Conservation (phyloP, 2,329 filamentous ascomycete genomes). For the Phoma sp. region DNA sequence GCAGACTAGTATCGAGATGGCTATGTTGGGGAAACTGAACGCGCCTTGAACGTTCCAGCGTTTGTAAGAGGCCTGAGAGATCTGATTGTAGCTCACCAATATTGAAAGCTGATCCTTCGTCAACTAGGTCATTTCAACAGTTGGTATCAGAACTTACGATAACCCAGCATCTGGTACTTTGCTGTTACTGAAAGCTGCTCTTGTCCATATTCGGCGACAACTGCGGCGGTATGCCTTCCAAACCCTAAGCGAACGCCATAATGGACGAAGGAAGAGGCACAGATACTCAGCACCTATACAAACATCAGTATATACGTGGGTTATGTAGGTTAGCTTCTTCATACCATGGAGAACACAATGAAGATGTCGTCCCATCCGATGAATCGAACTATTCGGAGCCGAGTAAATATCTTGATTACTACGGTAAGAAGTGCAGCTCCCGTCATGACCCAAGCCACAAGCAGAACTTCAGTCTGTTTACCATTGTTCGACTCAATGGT, state of each 20-base stretch:
- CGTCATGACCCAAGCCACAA: slow-evolving; percentile 15
- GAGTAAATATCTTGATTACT: slow-evolving; percentile 14
- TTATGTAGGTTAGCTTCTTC: not conserved
- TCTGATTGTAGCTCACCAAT: not conserved
- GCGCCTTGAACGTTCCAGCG: not conserved
- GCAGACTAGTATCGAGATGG: slow-evolving; percentile 10
- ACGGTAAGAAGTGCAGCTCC: slow-evolving; percentile 2
- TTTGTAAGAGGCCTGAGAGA: no score
- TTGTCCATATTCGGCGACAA: slow-evolving; percentile 1
- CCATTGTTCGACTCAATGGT: not conserved
- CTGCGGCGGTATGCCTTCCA: slow-evolving; percentile 6
- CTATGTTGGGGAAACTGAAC: slow-evolving; percentile 12
- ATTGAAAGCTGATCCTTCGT: slow-evolving; percentile 4
- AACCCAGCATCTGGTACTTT: slow-evolving; percentile 16
- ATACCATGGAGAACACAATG: slow-evolving; percentile 14
- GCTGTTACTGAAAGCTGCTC: slow-evolving; percentile 11
- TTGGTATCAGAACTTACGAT: slow-evolving; percentile 2
- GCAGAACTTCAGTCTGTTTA: slow-evolving; percentile 9
- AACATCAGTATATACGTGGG: no score
- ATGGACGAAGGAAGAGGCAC: slow-evolving; percentile 7
- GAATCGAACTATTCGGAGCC: slow-evolving; percentile 3
- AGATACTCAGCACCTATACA: slow-evolving; percentile 9
- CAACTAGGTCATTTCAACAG: not conserved
- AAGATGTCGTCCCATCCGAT: slow-evolving; percentile 21
- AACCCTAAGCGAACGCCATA: slow-evolving; percentile 15